A percentile compares a stretch with the other conserved stretches of the same genome.
Evolutionary conservation across 805 yeast genomes (phyloP).

Genomic region (Candida parachauliodes): DNA sequence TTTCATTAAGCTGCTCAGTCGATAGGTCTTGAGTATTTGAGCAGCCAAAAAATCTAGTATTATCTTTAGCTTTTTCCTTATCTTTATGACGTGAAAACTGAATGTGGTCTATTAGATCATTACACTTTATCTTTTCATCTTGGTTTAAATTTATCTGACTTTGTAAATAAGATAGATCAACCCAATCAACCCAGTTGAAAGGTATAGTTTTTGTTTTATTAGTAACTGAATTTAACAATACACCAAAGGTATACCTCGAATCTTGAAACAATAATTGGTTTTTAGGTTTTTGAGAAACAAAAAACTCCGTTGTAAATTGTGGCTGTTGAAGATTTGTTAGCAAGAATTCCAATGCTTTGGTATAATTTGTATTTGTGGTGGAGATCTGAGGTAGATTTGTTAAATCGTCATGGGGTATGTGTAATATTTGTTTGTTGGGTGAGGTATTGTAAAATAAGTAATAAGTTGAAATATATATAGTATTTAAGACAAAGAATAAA

Average conservation of each 20-base stretch:
- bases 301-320: not conserved
- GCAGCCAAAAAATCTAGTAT: conserved; percentile 19
- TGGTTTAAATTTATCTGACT: conserved; percentile 16
- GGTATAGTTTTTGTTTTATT: conserved; percentile 20
- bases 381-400: conserved; percentile 3
- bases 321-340: conserved; percentile 1
- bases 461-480: conserved; percentile 4
- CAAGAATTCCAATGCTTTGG: conserved; percentile 1
- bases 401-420: conserved; percentile 2
- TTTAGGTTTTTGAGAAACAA: not conserved
- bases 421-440: not conserved
- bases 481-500: conserved; percentile 3
- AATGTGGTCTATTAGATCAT: conserved; percentile 11
- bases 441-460: conserved; percentile 1
- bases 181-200: conserved; percentile 59
- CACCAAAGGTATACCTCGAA: conserved; percentile 4
- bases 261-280: conserved; percentile 1
- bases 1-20: conserved; percentile 15
- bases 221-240: not conserved
- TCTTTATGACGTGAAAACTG: not conserved
- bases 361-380: conserved; percentile 6
- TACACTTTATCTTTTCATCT: conserved; percentile 17
- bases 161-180: conserved; percentile 42
- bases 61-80: conserved; percentile 13
- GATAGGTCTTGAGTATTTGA: conserved; percentile 14